phyloP scores from a whole-genome alignment of 164 flowering plant genomes.

The Aristolochia fimbriata region DNA sequence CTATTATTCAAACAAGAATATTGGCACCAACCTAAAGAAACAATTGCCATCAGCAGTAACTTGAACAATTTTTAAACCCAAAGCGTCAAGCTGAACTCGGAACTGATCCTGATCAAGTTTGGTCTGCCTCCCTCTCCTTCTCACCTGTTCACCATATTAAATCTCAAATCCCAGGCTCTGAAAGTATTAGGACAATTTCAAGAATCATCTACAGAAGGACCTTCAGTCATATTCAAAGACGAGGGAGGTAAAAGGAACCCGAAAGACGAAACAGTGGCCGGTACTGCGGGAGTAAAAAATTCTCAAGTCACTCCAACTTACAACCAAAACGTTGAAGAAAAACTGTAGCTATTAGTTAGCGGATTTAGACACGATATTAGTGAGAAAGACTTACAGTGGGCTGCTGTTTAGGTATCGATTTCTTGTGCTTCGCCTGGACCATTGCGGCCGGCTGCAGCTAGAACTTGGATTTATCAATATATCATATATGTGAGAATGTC shows the following conservation, averaged over 20 bases:
- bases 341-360: too few species aligned
- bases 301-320: neutral
- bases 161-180: neutral
- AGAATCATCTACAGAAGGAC: neutral
- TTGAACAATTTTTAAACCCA: conserved; percentile 60
- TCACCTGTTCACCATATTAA: conserved; percentile 26
- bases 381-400: neutral
- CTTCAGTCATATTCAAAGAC: neutral
- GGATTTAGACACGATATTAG: too few species aligned
- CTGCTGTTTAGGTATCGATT: conserved; percentile 2
- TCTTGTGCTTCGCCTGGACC: neutral
- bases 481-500: too few species aligned
- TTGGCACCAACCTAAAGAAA: conserved; percentile 66
- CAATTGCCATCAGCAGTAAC: conserved; percentile 93
- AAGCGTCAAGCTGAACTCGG: conserved; percentile 55
- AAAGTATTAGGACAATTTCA: neutral
- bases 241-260: neutral
- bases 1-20: neutral
- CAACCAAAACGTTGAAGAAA: neutral
- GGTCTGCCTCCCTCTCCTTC: conserved; percentile 50
- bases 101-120: conserved; percentile 38
- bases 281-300: neutral
- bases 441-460: neutral
- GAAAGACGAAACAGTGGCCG: neutral
- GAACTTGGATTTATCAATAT: too few species aligned